Conservation (phyloP, 2,329 filamentous ascomycete genomes). For the Berkeleyomyces rouxiae region DNA sequence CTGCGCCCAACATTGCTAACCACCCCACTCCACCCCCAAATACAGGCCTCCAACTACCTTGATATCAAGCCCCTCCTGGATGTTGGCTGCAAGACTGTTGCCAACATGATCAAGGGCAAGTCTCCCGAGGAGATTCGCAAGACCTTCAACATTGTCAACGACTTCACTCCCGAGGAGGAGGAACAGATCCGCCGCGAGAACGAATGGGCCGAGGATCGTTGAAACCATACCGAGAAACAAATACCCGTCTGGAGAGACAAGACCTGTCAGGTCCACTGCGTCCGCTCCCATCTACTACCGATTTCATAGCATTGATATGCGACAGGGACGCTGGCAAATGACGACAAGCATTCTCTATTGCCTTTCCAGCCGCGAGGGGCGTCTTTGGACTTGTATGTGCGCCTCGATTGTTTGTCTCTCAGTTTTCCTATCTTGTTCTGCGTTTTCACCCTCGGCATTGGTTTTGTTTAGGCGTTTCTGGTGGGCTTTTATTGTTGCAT, state of each 20-base stretch:
- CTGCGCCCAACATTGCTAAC: not conserved
- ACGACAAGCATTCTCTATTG: not conserved
- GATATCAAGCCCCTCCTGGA: constrained; percentile 97
- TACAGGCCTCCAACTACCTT: constrained; percentile 86
- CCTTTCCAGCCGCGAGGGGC: not conserved
- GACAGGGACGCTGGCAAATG: not conserved
- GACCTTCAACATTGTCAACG: constrained; percentile 99
- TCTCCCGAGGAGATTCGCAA: constrained; percentile 97
- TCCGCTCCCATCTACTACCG: not conserved
- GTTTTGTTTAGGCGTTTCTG: not conserved
- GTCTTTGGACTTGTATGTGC: not conserved
- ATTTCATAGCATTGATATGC: not conserved
- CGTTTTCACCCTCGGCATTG: not conserved
- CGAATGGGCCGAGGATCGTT: constrained; percentile 78
- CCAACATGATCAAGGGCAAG: constrained; percentile 99
- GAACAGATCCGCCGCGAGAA: constrained; percentile 91
- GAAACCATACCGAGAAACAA: constrained; percentile 19
- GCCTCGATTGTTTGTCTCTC: not conserved
- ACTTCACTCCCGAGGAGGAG: constrained; percentile 97
- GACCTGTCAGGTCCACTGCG: not conserved
- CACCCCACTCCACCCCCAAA: not conserved
- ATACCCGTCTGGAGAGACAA: not conserved
- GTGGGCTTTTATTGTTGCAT: not conserved
- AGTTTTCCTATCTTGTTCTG: not conserved
- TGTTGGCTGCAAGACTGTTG: constrained; percentile 97